These are phyloP conservation scores for Botrytis medusae DNA, from an alignment of 2,329 filamentous ascomycete species.

Conservation along the genomic window DNA sequence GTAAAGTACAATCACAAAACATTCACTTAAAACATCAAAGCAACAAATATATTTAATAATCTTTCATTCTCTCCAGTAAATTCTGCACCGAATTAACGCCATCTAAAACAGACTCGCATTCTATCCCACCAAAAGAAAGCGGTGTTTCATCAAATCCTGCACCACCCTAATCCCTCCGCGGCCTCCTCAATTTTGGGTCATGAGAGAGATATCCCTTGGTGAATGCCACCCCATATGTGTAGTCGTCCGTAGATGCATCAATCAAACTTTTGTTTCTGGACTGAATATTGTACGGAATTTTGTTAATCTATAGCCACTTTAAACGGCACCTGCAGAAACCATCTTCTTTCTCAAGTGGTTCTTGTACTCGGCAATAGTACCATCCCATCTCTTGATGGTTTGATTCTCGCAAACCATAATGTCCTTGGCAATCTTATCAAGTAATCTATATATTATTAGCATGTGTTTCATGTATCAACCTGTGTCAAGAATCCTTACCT, in stretches of 20 bases:
- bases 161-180: conserved; percentile 23
- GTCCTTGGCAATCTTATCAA: conserved; percentile 99
- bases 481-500: conserved; percentile 59
- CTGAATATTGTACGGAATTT: not conserved
- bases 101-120: conserved; percentile 35
- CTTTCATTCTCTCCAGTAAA: not conserved
- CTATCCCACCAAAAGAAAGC: conserved; percentile 30
- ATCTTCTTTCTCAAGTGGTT: conserved; percentile 99
- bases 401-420: conserved; percentile 99
- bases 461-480: not conserved
- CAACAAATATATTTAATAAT: not conserved
- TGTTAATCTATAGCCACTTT: conserved; percentile 42
- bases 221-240: conserved; percentile 8
- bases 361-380: conserved; percentile 93
- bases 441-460: conserved; percentile 61
- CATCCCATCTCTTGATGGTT: conserved; percentile 86
- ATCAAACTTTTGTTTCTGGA: conserved; percentile 21
- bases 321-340: conserved; percentile 83
- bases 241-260: conserved; percentile 15
- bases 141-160: conserved; percentile 16
- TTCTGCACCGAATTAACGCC: conserved; percentile 25
- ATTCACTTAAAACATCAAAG: not conserved
- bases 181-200: conserved; percentile 14
- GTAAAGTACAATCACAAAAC: not conserved
- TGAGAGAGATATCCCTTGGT: not conserved